Evolutionary conservation across 2,329 filamentous ascomycete species (phyloP).

Genomic region (Claviceps sp.): DNA sequence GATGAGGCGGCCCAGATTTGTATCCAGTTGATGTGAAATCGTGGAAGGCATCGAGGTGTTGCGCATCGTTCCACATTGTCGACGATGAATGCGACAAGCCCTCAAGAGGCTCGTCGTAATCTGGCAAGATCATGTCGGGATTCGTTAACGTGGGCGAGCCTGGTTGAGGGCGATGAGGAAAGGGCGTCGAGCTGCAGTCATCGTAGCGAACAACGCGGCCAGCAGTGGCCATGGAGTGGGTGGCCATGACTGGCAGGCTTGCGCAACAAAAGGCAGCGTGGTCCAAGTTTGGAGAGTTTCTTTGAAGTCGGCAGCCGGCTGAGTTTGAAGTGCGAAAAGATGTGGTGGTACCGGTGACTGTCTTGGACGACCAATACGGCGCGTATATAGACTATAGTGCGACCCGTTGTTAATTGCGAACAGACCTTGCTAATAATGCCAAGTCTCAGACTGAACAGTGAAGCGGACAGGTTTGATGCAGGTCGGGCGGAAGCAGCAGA

Average conservation of each 20-base stretch:
- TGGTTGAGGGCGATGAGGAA: conserved; percentile 36
- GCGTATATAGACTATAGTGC: background rate
- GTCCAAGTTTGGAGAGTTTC: background rate
- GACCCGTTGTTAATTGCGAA: background rate
- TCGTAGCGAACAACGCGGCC: conserved; percentile 18
- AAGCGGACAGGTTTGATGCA: background rate
- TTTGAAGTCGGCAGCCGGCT: background rate
- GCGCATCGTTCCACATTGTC: conserved; percentile 37
- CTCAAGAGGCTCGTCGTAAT: conserved; percentile 47
- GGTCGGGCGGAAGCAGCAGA: too few relatives aligned
- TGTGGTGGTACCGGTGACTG: background rate
- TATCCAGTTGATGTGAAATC: conserved; percentile 26
- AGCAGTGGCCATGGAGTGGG: conserved; percentile 14
- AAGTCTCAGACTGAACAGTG: background rate
- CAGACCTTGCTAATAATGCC: background rate
- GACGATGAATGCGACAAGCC: conserved; percentile 36
- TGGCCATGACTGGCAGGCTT: conserved; percentile 16
- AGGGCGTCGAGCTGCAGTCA: conserved; percentile 11
- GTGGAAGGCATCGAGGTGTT: conserved; percentile 26
- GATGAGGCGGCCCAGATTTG: conserved; percentile 31
- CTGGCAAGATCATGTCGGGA: conserved; percentile 86
- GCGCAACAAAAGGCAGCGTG: background rate
- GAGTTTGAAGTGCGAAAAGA: background rate
- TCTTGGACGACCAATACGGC: background rate
- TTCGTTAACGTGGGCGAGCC: conserved; percentile 82